These are phyloP conservation scores for Brassica balearica DNA, from an alignment of 441 rosid species.

Conservation along the genomic window DNA sequence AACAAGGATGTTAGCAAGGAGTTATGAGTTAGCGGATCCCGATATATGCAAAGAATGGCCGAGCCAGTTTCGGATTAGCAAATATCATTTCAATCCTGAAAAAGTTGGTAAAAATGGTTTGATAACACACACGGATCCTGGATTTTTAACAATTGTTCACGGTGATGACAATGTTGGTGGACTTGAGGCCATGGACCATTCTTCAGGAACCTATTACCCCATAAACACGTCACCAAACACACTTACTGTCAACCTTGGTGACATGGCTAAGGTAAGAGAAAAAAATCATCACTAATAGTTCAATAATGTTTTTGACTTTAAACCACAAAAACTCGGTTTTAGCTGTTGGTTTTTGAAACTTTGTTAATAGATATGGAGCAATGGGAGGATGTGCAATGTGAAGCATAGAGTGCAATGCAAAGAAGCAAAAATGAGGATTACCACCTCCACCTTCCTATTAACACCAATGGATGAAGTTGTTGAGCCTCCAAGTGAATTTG, in stretches of 20 bases:
- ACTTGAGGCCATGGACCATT: conserved; percentile 5
- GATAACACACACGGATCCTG: conserved; percentile 76
- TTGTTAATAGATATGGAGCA: conserved; percentile 59
- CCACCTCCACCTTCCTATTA: not conserved
- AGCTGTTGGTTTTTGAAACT: not conserved
- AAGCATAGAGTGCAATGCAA: not conserved
- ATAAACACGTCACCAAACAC: not conserved
- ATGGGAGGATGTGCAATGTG: conserved; percentile 61
- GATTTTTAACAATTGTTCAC: conserved; percentile 77
- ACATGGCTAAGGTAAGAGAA: conserved; percentile 1
- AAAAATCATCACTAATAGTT: conserved; percentile 38
- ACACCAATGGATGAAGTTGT: not conserved
- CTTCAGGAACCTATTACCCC: not conserved
- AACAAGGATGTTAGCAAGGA: conserved; percentile 53
- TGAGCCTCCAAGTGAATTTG: not conserved
- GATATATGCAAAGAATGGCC: conserved; percentile 43
- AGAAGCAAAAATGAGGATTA: conserved; percentile 1
- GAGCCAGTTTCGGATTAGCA: not conserved
- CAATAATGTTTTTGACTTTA: conserved; percentile 12
- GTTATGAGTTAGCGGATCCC: conserved; percentile 47
- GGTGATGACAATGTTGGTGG: conserved; percentile 60
- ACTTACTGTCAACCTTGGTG: conserved; percentile 12
- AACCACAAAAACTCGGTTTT: not conserved
- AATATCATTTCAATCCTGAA: not conserved
- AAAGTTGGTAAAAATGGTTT: conserved; percentile 50